These are phyloP conservation scores for Alternaria ethzedia DNA, from an alignment of 2,329 filamentous ascomycete species.

Conservation along the genomic window DNA sequence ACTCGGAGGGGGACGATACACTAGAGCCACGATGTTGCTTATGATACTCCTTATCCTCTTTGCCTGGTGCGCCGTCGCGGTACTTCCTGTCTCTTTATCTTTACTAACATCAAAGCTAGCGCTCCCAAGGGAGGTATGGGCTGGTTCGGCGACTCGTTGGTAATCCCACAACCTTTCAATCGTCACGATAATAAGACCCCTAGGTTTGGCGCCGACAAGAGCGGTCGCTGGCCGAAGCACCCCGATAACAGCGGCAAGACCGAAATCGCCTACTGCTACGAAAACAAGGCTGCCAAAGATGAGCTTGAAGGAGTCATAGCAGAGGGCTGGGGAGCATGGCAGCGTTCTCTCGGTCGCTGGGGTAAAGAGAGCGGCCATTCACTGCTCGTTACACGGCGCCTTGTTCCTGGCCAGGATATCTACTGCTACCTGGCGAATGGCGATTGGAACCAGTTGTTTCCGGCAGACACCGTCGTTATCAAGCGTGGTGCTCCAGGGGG, in stretches of 20 bases:
- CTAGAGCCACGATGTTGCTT: neutral
- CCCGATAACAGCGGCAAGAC: neutral
- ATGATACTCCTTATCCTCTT: neutral
- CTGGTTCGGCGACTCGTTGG: neutral
- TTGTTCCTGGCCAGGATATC: neutral
- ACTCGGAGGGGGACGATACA: neutral
- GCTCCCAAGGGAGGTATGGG: neutral
- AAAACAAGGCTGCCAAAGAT: neutral
- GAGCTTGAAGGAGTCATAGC: neutral
- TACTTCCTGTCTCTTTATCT: neutral
- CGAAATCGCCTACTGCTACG: neutral
- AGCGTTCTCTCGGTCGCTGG: neutral
- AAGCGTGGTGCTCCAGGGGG: neutral
- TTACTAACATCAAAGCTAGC: neutral
- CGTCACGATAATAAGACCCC: neutral
- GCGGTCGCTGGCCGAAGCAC: neutral
- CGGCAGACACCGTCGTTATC: neutral
- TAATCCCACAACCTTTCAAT: neutral
- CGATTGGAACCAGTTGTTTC: neutral
- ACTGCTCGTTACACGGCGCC: neutral
- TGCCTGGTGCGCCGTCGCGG: neutral
- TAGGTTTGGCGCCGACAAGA: constrained; percentile 1
- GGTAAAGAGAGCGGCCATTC: neutral
- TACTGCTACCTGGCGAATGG: neutral
- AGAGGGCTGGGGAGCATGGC: neutral